These are phyloP conservation scores for Rhypophila decipiens DNA, from an alignment of 495 filamentous ascomycete species.

Conservation along the genomic window DNA sequence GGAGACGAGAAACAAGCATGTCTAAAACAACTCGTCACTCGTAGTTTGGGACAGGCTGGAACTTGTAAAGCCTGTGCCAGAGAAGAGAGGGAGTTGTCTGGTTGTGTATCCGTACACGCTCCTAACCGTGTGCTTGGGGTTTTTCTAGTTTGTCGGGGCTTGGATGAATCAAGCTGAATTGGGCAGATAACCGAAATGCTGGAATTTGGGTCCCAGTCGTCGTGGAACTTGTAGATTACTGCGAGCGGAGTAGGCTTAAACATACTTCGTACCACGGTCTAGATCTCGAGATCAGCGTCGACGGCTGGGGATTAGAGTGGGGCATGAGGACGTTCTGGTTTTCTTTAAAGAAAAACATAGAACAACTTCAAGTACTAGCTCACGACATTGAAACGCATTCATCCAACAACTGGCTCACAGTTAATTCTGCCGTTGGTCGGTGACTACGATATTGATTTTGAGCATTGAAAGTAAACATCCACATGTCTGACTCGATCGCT, in stretches of 20 bases:
- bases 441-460: background rate
- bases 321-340: background rate
- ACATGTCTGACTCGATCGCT: background rate
- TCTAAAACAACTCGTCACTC: too few relatives aligned
- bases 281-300: background rate
- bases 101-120: too few relatives aligned
- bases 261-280: too few relatives aligned
- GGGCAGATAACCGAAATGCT: background rate
- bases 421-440: background rate
- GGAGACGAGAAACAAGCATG: too few relatives aligned
- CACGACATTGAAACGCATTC: background rate
- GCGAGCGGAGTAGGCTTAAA: background rate
- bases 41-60: too few relatives aligned
- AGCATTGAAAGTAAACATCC: background rate
- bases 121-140: too few relatives aligned
- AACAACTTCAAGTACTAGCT: background rate
- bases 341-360: background rate
- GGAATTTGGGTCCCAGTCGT: too few relatives aligned
- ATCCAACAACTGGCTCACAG: background rate
- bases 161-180: too few relatives aligned
- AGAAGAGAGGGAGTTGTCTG: too few relatives aligned
- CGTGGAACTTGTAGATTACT: background rate
- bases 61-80: too few relatives aligned
- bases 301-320: background rate
- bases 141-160: too few relatives aligned